Base-by-base conservation (phyloP, 345 rosid genomes). In the Eucalyptus curtisii region DNA sequence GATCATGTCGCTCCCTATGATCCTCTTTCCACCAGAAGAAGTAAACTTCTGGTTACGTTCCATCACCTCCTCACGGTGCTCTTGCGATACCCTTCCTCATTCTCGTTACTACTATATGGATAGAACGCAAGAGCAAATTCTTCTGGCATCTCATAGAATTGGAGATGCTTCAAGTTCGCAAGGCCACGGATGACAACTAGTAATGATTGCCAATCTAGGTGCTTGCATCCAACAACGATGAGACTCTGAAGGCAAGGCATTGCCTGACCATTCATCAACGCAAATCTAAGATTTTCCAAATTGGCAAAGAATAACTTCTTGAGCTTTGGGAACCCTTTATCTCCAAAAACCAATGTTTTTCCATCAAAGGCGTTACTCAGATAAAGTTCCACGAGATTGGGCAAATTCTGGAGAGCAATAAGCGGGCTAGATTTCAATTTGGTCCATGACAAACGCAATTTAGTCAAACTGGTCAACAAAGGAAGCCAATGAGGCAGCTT, bases 291-390 rank as follows among this genome's bases (percentile, higher is more conserved):
- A 61, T 61, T 61, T 61, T 61, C 17, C 4, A 61, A 8, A 13
- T 30, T 0, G 31, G 2, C 0, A 1, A 61, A 1, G 4, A 0
- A 2, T 2, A 61, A 30, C 0, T 1, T 0, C 17, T 12, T 61
- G 33, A 61, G 71, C 71, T 61, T 61, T 10, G 33, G 33, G 71
- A 61, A 61, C 5, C 9, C 71, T 30, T 15, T 30, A 30, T 61
- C 71, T 3, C 4, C 71, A 12, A 61, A 25, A 13, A 25, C 33
- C 71, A 61, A 61, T 6, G 4, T 61, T 30, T 30, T 31, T 17
- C 33, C 71, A 0, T 61, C 33, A 13, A 61, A 61, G 17, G 71
- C 33, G 13, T 13, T 4, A 27, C 0, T 1, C 66, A 30, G 1
- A 0, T 0, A 0, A 61, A 61, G 68, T 8, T 2, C 9, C 33